Percentiles rank a stretch among this genome's conserved stretches.
These are phyloP conservation scores for Pyrenophora seminiperda DNA, from an alignment of 2,329 filamentous ascomycete species.

Conservation along the genomic window DNA sequence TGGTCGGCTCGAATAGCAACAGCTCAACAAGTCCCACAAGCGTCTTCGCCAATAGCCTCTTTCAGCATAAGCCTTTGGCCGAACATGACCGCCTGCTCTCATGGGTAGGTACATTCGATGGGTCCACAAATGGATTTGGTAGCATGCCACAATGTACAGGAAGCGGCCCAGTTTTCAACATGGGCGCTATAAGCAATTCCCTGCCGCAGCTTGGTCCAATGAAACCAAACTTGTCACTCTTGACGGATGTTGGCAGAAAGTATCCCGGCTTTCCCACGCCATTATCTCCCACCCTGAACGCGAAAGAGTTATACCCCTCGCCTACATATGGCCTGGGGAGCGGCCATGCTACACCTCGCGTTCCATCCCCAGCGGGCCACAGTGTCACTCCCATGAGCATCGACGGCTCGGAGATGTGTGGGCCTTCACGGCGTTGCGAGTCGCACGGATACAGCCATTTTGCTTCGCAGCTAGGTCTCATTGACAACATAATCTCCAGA, in stretches of 20 bases:
- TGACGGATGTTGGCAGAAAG: slow-evolving; percentile 37
- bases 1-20: slow-evolving; percentile 15
- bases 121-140: slow-evolving; percentile 10
- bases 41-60: slow-evolving; percentile 21
- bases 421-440: slow-evolving; percentile 19
- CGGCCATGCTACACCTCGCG: slow-evolving; percentile 12
- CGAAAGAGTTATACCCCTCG: slow-evolving; percentile 36
- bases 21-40: slow-evolving; percentile 23
- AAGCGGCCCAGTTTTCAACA: slow-evolving; percentile 26
- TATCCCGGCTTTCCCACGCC: slow-evolving; percentile 43
- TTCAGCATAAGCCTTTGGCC: slow-evolving; percentile 10
- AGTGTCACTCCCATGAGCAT: slow-evolving; percentile 34
- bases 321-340: slow-evolving; percentile 29
- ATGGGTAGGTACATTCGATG: slow-evolving; percentile 21
- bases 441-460: slow-evolving; percentile 23
- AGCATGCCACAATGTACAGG: neutral
- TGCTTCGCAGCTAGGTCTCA: slow-evolving; percentile 17
- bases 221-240: slow-evolving; percentile 26
- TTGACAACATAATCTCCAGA: slow-evolving; percentile 19
- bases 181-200: slow-evolving; percentile 19
- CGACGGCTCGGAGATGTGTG: slow-evolving; percentile 32
- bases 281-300: slow-evolving; percentile 36
- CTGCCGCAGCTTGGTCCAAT: slow-evolving; percentile 3
- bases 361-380: slow-evolving; percentile 16
- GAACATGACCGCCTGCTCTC: slow-evolving; percentile 12